These are phyloP conservation scores for Scortechinia acanthostroma DNA, from an alignment of 2,329 filamentous ascomycete species.

Conservation along the genomic window DNA sequence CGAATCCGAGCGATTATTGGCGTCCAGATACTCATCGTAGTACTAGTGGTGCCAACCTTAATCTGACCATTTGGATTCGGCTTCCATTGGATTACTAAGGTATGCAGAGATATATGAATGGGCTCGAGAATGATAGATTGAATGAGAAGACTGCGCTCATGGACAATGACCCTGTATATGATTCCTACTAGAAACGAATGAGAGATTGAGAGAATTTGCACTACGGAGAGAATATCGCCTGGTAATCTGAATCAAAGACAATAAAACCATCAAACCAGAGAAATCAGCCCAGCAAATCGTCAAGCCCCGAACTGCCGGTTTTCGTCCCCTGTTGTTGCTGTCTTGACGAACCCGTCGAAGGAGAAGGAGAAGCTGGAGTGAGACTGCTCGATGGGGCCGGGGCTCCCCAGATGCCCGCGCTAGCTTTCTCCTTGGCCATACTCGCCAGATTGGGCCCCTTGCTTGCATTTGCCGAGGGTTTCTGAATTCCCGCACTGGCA, in stretches of 20 bases:
- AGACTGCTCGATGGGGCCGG: slow-evolving; percentile 36
- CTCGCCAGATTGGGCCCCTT: slow-evolving; percentile 79
- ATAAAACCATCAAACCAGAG: background rate
- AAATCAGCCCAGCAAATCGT: slow-evolving; percentile 37
- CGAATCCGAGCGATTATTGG: background rate
- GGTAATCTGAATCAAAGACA: background rate
- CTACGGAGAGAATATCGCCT: background rate
- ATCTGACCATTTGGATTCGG: too few species aligned
- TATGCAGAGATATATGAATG: background rate
- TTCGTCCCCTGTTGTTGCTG: slow-evolving; percentile 8
- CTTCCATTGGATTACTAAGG: background rate
- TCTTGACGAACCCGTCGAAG: slow-evolving; percentile 16
- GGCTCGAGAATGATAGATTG: background rate
- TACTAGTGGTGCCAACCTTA: too few species aligned
- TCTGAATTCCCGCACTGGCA: slow-evolving; percentile 70
- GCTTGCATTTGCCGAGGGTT: slow-evolving; percentile 48
- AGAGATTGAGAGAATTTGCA: background rate
- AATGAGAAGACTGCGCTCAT: background rate
- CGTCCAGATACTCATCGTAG: too few species aligned
- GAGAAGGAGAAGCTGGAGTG: slow-evolving; percentile 7
- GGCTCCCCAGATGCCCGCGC: slow-evolving; percentile 86
- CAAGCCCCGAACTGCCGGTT: slow-evolving; percentile 25
- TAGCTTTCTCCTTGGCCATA: slow-evolving; percentile 96
- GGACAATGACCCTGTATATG: background rate
- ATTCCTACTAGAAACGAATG: background rate